These are phyloP conservation scores for Apocynum venetum DNA, from an alignment of 257 asterid species.

Conservation along the genomic window DNA sequence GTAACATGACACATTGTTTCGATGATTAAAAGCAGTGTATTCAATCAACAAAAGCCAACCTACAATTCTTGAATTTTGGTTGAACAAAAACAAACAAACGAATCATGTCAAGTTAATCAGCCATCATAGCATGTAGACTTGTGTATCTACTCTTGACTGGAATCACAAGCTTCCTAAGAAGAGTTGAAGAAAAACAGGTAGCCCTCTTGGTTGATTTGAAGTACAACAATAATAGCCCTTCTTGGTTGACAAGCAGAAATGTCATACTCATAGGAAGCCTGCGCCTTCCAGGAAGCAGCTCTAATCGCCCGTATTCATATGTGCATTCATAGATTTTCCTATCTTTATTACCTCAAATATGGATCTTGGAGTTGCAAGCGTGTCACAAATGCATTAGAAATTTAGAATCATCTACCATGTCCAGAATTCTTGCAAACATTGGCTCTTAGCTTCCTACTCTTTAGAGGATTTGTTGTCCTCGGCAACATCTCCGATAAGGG, in stretches of 20 bases:
- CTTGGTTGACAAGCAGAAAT: not conserved
- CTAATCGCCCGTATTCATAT: too few relatives aligned
- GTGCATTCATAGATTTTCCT: not conserved
- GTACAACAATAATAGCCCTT: not conserved
- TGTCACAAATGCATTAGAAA: not conserved
- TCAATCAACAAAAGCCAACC: not conserved
- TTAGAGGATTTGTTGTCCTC: conserved; percentile 19
- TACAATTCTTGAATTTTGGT: not conserved
- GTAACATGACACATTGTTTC: not conserved
- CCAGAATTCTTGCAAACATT: not conserved
- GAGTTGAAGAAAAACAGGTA: too few relatives aligned
- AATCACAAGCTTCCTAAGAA: not conserved
- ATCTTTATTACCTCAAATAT: not conserved
- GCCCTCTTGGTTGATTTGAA: not conserved
- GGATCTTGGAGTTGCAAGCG: not conserved
- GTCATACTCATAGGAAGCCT: not conserved
- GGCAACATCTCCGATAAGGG: conserved; percentile 17
- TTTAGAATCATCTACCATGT: not conserved
- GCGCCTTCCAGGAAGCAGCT: not conserved
- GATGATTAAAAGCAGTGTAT: not conserved
- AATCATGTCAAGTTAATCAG: not conserved
- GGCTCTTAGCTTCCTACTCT: conserved; percentile 11
- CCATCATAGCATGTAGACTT: not conserved
- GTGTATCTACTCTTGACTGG: not conserved
- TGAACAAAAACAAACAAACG: conserved; percentile 3